These are phyloP conservation scores for Entophlyctis luteolus DNA, from an alignment of 192 early-diverging fungal genomes.

Conservation along the genomic window DNA sequence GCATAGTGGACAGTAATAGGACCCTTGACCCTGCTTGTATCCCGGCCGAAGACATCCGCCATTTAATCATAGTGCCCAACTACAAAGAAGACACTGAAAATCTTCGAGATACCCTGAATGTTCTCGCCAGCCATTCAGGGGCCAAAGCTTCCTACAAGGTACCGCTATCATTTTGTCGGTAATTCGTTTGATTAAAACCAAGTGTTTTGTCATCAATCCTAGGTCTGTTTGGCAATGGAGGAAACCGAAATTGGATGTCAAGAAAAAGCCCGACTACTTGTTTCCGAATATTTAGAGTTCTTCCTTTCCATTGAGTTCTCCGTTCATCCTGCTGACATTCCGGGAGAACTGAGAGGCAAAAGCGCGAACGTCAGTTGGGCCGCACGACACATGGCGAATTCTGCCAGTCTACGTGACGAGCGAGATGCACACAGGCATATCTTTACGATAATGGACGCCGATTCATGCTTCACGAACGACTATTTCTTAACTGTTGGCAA, in stretches of 20 bases:
- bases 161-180: background rate
- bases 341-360: conserved; percentile 54
- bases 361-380: conserved; percentile 52
- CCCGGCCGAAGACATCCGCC: conserved; percentile 18
- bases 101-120: conserved; percentile 48
- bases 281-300: conserved; percentile 33
- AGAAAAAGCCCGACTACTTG: conserved; percentile 42
- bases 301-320: conserved; percentile 49
- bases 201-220: background rate
- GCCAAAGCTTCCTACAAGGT: conserved; percentile 31
- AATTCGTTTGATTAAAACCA: background rate
- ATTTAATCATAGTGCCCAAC: conserved; percentile 57
- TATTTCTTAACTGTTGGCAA: conserved; percentile 36
- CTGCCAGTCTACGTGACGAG: background rate
- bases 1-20: conserved; percentile 29
- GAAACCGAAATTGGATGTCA: conserved; percentile 42
- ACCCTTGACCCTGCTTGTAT: no score
- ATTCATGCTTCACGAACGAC: conserved; percentile 53
- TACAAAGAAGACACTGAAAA: conserved; percentile 54
- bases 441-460: conserved; percentile 56
- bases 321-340: conserved; percentile 37
- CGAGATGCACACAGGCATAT: conserved; percentile 19
- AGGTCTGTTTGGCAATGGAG: conserved; percentile 61
- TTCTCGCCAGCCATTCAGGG: conserved; percentile 37
- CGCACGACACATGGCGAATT: no score